Evolutionary conservation across 2,329 filamentous ascomycete species (phyloP).

Genomic region (Phyllosticta capitalensis): DNA sequence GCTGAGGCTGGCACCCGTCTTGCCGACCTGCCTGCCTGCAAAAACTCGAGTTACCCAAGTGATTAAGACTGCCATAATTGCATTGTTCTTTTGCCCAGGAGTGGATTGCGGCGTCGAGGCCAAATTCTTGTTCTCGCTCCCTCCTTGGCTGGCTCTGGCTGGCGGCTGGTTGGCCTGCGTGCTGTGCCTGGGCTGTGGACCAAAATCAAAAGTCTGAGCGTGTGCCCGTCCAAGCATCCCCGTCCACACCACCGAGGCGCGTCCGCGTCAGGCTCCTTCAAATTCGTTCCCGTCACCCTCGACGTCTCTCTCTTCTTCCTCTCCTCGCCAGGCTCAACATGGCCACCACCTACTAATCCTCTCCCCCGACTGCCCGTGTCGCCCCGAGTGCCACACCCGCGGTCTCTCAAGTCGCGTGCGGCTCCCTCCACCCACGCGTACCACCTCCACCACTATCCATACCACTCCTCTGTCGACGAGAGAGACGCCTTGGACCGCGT

Average conservation of each 20-base stretch:
- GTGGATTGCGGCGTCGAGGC: no score
- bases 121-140: no score
- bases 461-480: slow-evolving; percentile 14
- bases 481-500: slow-evolving; percentile 22
- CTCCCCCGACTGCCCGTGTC: slow-evolving; percentile 13
- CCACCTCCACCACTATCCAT: slow-evolving; percentile 12
- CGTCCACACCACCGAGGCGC: slow-evolving; percentile 6
- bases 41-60: no score
- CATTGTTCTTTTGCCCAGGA: no score
- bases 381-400: slow-evolving; percentile 15
- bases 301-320: slow-evolving; percentile 16
- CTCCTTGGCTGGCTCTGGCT: no score
- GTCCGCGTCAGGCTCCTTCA: slow-evolving; percentile 17
- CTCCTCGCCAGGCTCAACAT: slow-evolving; percentile 12
- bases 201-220: slow-evolving; percentile 2
- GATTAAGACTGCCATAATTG: no score
- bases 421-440: slow-evolving; percentile 20
- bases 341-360: slow-evolving; percentile 8
- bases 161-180: no score
- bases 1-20: no score
- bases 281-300: slow-evolving; percentile 28
- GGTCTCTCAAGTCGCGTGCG: slow-evolving; percentile 17
- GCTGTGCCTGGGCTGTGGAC: no score
- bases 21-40: no score
- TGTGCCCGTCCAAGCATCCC: slow-evolving; percentile 6